Evolutionary conservation across 345 rosid genomes (phyloP).

Genomic region (Hibiscus syriacus): DNA sequence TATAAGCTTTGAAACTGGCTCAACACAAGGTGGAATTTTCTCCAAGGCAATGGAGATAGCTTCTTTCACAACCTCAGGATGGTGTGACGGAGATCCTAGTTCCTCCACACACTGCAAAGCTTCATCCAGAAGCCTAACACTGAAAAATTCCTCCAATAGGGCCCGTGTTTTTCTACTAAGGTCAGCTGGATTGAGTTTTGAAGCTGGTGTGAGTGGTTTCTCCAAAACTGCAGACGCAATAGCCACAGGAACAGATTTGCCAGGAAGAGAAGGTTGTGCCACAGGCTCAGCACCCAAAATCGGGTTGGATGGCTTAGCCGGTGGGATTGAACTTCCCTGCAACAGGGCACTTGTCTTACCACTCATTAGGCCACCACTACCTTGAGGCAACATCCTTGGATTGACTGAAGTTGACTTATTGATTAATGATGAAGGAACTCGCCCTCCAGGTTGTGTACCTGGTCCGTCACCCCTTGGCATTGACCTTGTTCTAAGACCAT

Average conservation of each 20-base stretch:
- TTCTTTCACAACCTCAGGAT: slow-evolving; percentile 75
- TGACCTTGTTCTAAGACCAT: slow-evolving; percentile 54
- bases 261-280: slow-evolving; percentile 22
- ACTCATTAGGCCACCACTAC: slow-evolving; percentile 50
- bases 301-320: slow-evolving; percentile 20
- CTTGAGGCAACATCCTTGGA: slow-evolving; percentile 68
- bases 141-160: slow-evolving; percentile 66
- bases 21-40: slow-evolving; percentile 52
- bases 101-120: slow-evolving; percentile 72
- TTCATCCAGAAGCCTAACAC: slow-evolving; percentile 44
- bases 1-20: slow-evolving; percentile 38
- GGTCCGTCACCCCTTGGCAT: slow-evolving; percentile 22
- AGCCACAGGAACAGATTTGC: slow-evolving; percentile 13
- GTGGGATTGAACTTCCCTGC: slow-evolving; percentile 41
- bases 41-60: slow-evolving; percentile 59
- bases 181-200: slow-evolving; percentile 30
- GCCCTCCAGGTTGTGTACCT: neutral
- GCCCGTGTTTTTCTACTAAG: slow-evolving; percentile 50
- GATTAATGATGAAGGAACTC: slow-evolving; percentile 3
- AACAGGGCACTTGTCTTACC: slow-evolving; percentile 69
- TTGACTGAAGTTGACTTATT: slow-evolving; percentile 46
- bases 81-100: slow-evolving; percentile 53
- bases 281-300: slow-evolving; percentile 22
- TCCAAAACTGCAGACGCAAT: slow-evolving; percentile 4
- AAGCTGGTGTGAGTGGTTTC: slow-evolving; percentile 25